phyloP scores from a whole-genome alignment of 495 filamentous ascomycete species.

The Usnea hakonensis region DNA sequence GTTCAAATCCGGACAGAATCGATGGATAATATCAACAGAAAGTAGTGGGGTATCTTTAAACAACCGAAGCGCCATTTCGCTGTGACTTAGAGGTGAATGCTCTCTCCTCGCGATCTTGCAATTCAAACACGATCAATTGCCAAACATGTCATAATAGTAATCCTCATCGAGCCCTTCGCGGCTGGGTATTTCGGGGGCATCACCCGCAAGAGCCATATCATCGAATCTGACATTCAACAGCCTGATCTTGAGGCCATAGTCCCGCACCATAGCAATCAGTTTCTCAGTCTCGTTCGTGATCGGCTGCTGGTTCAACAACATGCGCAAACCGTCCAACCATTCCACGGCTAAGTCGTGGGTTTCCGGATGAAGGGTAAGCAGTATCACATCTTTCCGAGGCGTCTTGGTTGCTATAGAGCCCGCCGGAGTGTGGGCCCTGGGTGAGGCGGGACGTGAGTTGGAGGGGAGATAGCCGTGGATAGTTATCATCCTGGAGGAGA shows the following conservation, averaged over 20 bases:
- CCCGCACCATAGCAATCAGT: constrained; percentile 71
- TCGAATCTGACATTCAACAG: constrained; percentile 88
- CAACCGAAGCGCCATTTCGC: not conserved
- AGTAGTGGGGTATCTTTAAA: constrained; percentile 12
- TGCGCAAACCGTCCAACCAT: constrained; percentile 92
- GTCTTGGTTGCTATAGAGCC: constrained; percentile 25
- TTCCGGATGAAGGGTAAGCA: constrained; percentile 75
- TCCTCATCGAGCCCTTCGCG: constrained; percentile 46
- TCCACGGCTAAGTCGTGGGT: constrained; percentile 82
- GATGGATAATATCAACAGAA: not conserved
- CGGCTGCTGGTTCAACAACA: constrained; percentile 89
- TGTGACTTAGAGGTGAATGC: not conserved
- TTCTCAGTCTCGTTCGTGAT: constrained; percentile 95
- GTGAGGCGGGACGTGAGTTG: constrained; percentile 25
- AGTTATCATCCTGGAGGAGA: constrained; percentile 75
- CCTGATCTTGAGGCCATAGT: constrained; percentile 89
- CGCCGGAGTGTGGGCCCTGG: constrained; percentile 24
- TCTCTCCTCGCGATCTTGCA: not conserved
- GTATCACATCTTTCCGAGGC: constrained; percentile 47
- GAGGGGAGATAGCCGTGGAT: constrained; percentile 63
- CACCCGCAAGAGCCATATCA: constrained; percentile 46
- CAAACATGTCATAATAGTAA: constrained; percentile 50
- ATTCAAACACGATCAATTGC: constrained; percentile 26
- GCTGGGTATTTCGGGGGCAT: constrained; percentile 39
- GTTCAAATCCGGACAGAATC: not conserved